Base-by-base conservation (phyloP, 83 land plant species). In the Picea mariana region DNA sequence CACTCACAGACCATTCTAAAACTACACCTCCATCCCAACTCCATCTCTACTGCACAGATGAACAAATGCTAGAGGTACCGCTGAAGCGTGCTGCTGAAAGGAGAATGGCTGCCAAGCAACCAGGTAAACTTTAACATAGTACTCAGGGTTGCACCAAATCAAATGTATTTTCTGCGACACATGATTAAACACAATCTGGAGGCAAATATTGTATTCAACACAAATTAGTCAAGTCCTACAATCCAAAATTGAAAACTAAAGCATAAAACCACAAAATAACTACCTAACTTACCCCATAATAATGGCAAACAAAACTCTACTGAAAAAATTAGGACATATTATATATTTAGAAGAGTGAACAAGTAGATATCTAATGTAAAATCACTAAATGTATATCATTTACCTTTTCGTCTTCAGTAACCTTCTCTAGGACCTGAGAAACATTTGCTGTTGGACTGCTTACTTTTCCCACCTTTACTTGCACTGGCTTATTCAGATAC, bases 361-460 rank as follows among this genome's bases (percentile, higher is more conserved):
- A 34, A 69, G 73, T 40, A 38, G 20, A 15, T 27, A 62, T 38
- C 1, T 44, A 63, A 79, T 6, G 16, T 26, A 23, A 26, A 66
- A 24, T 24, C 20, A 40, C 24, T 40, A 27, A 77, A 58, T 8
- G 67, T 1, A 5, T 34, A 11, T 3, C 7, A 11, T 80, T 38
- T 79, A 91, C 93, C 92, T 93, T 93, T 78, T 91, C 94, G 81
- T 81, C 87, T 34, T 91, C 94, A 24, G 86, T 60, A 58, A 91
- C 89, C 86, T 93, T 93, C 81, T 90, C 91, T 68, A 93, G 77
- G 42, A 80, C 77, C 62, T 93, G 96, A 9, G 86, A 82, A 20
- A 93, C 96, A 88, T 91, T 93, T 81, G 94, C 90, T 20, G 96
- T 91, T 24, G 96, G 94, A 72, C 91, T 87, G 82, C 96, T 93